Percentiles rank a stretch among this genome's conserved stretches.
phyloP scores from a whole-genome alignment of 257 asterid species.

The Craterostigma plantagineum region DNA sequence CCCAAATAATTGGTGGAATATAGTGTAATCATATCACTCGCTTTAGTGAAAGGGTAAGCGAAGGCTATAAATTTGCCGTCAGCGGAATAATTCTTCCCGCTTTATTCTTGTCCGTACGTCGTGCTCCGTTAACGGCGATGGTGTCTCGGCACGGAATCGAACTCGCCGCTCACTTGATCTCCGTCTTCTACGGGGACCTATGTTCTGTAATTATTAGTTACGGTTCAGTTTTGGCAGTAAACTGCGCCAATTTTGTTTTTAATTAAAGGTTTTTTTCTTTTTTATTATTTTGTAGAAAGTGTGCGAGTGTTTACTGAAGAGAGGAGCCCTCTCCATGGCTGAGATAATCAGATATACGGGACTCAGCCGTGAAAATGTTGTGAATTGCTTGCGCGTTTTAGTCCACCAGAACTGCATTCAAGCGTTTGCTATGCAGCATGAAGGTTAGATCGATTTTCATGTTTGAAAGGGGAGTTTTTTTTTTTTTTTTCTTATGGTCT shows the following conservation, averaged over 20 bases:
- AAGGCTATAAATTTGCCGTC: too few relatives aligned
- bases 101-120: background rate
- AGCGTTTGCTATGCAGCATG: constrained; percentile 38
- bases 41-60: too few relatives aligned
- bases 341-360: constrained; percentile 39
- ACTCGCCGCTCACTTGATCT: constrained; percentile 44
- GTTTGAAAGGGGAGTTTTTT: background rate
- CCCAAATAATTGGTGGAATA: too few relatives aligned
- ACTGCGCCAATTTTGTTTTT: background rate
- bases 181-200: constrained; percentile 47
- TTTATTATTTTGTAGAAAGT: constrained; percentile 57
- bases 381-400: constrained; percentile 58
- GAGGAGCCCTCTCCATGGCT: constrained; percentile 42
- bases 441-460: constrained; percentile 26
- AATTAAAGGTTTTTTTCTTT: background rate
- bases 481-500: background rate
- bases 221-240: background rate
- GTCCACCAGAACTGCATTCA: constrained; percentile 83
- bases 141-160: constrained; percentile 43
- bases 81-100: too few relatives aligned
- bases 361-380: constrained; percentile 36
- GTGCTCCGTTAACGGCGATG: constrained; percentile 15
- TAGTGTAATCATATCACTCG: too few relatives aligned
- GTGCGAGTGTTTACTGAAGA: constrained; percentile 51
- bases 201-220: constrained; percentile 27